Evolutionary conservation across 768 basidiomycete species (phyloP), one percentile per base, ranked within the genome.

Genomic region (Myochromella boudieri): DNA sequence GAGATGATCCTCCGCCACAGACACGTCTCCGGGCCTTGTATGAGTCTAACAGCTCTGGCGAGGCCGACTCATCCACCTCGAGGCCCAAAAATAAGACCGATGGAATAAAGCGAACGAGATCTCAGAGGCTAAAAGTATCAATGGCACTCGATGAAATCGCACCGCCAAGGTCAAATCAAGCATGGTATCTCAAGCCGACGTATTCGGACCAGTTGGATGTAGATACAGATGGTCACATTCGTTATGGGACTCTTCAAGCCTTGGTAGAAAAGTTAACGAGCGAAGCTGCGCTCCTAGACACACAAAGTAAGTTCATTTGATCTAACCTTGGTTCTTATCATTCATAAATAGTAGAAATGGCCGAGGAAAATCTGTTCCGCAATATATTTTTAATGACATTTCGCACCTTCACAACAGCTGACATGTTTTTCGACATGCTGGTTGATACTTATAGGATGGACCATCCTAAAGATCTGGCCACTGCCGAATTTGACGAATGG

Each of bases 371-470:
- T 4, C 46, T 61, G 9, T 86, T 75, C 60, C 71, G 75, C 21
- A 70, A 75, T 25, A 74, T 80, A n/a, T 95, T 95, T 69, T 72
- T 95, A 36, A 83, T 81, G 65, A 94, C 91, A 12, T 91, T 89
- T 68, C 76, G 83, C 43, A 87, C 89, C 0, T 92, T 95, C 60
- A 84, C 81, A 20, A 80, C 80, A 5, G 77, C 88, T 2, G 76
- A 82, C 32, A 68, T 75, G 32, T 65, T 95, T 2, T 83, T 92
- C 53, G 82, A 87, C 24, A 67, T 81, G 40, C 77, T 95, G 24
- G 67, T 83, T 14, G 75, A 80, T 29, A 75, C 80, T 12, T 93
- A 84, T 66, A 66, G 76, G 45, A 75, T 81, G 60, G 69, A 74
- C 29, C 67, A 63, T 29, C 77, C 80, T 8, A 76, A 78, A 27